Base-by-base conservation (phyloP, 345 rosid genomes). In the Cochlearia excelsa region DNA sequence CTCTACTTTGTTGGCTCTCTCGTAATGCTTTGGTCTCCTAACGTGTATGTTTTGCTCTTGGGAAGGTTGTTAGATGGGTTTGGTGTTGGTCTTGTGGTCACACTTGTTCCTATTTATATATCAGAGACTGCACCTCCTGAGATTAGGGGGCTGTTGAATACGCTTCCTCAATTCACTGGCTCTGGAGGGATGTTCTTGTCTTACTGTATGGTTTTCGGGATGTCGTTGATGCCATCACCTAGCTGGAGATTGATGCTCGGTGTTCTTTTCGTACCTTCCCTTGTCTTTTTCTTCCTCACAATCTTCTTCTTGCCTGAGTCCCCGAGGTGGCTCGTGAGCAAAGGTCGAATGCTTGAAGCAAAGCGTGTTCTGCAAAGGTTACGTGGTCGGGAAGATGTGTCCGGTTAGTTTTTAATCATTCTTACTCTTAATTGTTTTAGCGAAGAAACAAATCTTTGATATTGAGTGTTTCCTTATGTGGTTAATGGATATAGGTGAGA, bases 241-340 rank as follows among this genome's bases (percentile, higher is more conserved):
- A 94, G 74, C 67, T 94, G 97, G 99, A 90, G 99, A 75, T 53
- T 90, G 83, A 94, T 90, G 97, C 92, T 94, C 40, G 99, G 99
- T 46, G 84, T 94, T 73, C 88, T 94, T 61, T 84, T 81, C 42
- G 48, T 85, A 59, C 99, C 99, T 35, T 87, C 99, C 7, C 69
- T 85, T 30, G 2, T 80, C 35, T 87, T 85, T 72, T 78, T 84
- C 69, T 66, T 55, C 47, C 73, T 93, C 58, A 77, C 87, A 0
- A 7, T 85, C 54, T 82, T 82, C 73, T 84, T 68, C 84, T 72
- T 93, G 80, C 97, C 97, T 0, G 99, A 93, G 81, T 93, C 99
- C 10, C 99, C 99, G 3, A 72, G 97, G 73, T 93, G 99, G 99
- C 88, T 93, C 8, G 92, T 93, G 47, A 93, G 99, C 53, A 93